These are phyloP conservation scores for Coemansia sp. DNA, from an alignment of 192 early-diverging fungal genomes.

Conservation along the genomic window DNA sequence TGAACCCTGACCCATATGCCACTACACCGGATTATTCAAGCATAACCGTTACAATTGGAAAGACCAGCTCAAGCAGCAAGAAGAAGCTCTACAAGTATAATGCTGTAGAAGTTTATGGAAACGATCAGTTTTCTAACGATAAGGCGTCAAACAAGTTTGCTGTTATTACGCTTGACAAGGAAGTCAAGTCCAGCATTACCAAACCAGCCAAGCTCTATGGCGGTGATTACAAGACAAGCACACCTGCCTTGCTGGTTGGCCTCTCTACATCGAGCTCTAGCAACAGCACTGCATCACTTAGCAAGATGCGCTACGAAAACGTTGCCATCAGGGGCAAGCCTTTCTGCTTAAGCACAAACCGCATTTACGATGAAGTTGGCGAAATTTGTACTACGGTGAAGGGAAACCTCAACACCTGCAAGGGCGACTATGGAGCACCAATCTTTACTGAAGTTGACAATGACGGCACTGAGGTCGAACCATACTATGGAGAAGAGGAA, in stretches of 20 bases:
- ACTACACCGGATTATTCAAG: not conserved
- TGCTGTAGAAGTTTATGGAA: not conserved
- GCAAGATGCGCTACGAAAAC: not conserved
- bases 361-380: not conserved
- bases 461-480: not conserved
- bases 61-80: not conserved
- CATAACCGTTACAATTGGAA: slow-evolving; percentile 4
- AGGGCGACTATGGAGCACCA: slow-evolving; percentile 12
- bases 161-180: slow-evolving; percentile 5
- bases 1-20: not conserved
- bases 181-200: slow-evolving; percentile 1
- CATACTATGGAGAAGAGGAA: not conserved
- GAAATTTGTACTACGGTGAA: slow-evolving; percentile 10
- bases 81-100: not conserved
- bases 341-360: not conserved
- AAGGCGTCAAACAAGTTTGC: slow-evolving; percentile 6
- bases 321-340: not conserved
- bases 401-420: slow-evolving; percentile 7
- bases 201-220: slow-evolving; percentile 17
- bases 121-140: not conserved
- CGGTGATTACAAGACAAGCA: slow-evolving; percentile 1
- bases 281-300: not conserved
- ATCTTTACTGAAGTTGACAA: slow-evolving; percentile 4
- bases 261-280: not conserved
- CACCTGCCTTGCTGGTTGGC: slow-evolving; percentile 11